Conservation (phyloP, 148 eudicot genomes). For the Polygonum aviculare region DNA sequence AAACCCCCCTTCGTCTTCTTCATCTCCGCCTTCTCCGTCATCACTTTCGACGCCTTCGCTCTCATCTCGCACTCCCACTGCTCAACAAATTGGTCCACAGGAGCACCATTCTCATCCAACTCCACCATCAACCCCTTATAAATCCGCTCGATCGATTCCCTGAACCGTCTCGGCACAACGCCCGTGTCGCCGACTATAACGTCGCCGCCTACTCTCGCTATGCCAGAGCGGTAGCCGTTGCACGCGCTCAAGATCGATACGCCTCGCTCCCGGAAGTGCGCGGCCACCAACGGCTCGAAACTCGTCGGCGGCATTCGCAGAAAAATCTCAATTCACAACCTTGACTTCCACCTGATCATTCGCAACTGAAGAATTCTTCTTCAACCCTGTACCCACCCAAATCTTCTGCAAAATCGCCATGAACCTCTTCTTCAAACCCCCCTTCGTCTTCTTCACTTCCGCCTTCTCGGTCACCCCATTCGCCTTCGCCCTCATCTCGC, state of each 20-base stretch:
- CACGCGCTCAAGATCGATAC: conserved; percentile 29
- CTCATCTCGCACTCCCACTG: not conserved
- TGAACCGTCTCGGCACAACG: conserved; percentile 17
- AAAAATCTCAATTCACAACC: not conserved
- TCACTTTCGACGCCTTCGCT: conserved; percentile 6
- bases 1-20: not conserved
- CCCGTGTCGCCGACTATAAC: not conserved
- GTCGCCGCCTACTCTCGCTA: conserved; percentile 22
- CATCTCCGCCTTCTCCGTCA: not conserved
- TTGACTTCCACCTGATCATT: not conserved
- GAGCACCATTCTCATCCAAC: conserved; percentile 19
- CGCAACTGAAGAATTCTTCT: not conserved
- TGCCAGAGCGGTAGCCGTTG: conserved; percentile 28
- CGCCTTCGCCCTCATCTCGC: conserved; percentile 13
- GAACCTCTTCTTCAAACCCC: not conserved
- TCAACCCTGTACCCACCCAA: not conserved
- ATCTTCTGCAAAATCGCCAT: not conserved
- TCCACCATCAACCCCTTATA: conserved; percentile 22
- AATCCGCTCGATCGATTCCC: conserved; percentile 14
- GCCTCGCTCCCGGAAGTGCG: conserved; percentile 33
- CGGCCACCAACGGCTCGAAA: conserved; percentile 32
- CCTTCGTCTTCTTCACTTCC: not conserved
- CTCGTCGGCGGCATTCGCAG: conserved; percentile 35
- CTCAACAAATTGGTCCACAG: conserved; percentile 15
- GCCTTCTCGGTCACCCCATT: not conserved